A percentile compares a stretch with the other conserved stretches of the same genome.
These are phyloP conservation scores for Jamesozyma jinghongensis DNA, from an alignment of 805 yeast species.

Conservation along the genomic window DNA sequence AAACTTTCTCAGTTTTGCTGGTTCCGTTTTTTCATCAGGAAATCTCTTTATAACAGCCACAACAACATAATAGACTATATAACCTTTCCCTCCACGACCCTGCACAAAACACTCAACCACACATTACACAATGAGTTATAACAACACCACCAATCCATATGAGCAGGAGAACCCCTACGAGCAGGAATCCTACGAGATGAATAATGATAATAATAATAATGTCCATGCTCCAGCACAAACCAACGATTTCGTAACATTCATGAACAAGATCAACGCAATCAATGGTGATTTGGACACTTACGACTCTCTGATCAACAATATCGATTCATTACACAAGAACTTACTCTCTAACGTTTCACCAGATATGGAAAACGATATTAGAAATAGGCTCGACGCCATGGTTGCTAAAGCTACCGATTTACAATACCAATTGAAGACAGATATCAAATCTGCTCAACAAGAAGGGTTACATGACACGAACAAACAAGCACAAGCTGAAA, in stretches of 20 bases:
- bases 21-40: no score
- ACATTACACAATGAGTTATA: constrained; percentile 22
- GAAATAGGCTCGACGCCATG: constrained; percentile 68
- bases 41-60: background rate
- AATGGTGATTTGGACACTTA: constrained; percentile 63
- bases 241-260: constrained; percentile 51
- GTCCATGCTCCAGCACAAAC: constrained; percentile 24
- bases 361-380: constrained; percentile 57
- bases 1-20: no score
- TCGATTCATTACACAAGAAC: constrained; percentile 61
- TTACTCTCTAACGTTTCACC: constrained; percentile 65
- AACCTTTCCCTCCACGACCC: no score
- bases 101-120: background rate
- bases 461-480: constrained; percentile 63
- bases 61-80: no score
- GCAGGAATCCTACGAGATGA: constrained; percentile 4
- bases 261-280: constrained; percentile 58
- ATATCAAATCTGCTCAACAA: constrained; percentile 70
- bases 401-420: constrained; percentile 71
- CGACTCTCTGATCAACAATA: constrained; percentile 56
- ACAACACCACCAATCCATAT: constrained; percentile 23
- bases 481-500: constrained; percentile 85
- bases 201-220: background rate
- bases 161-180: constrained; percentile 19
- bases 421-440: constrained; percentile 62